Base-by-base conservation (phyloP, 352 stramenopile genomes). In the Phytophthora citrophthora region DNA sequence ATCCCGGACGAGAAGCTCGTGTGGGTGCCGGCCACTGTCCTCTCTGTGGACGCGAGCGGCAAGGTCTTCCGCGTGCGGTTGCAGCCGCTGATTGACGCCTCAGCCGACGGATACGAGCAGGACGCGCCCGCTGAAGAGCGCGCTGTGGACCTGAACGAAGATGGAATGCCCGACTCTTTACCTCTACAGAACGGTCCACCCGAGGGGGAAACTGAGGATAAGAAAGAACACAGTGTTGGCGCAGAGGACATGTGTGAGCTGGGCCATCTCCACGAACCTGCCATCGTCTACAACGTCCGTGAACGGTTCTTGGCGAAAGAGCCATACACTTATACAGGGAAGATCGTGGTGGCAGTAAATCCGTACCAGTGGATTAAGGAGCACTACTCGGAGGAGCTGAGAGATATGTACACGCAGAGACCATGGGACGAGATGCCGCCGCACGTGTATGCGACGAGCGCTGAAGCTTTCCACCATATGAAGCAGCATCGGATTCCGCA, bases 311-410 rank as follows among this genome's bases (percentile, higher is more conserved):
- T 87, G 24, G 76, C 79, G n/a, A 70, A 85, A 43, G 77, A 90
- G 58, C 96, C 97, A 1, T 99, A 99, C 80, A 99, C 96, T 39
- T 97, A 97, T 68, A 98, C 97, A 32, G 96, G 96, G 32, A 95
- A 98, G 64, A 99, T 99, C 74, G 88, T 99, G 23, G 91, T 99
- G 40, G 96, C 96, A 1, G 89, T 99, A 39, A 99, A 99, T 70
- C 96, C 96, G 32, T 99, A 98, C 65, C 83, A 86, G 39, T 96
- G 90, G 89, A 83, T 97, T 61, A 87, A 92, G 59, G 51, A 77
- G 15, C 70, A 97, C 43, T 97, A 98, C 73, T 86, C 80, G 7
- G 81, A 97, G 39, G 75, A 86, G 46, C 71, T 93, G 24, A 76
- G 83, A 13, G 74, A 83, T 24, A 46, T 84, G 55, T 97, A 97